Evolutionary conservation across 139 green algal genomes (phyloP).

Genomic region (Volvox africanus): DNA sequence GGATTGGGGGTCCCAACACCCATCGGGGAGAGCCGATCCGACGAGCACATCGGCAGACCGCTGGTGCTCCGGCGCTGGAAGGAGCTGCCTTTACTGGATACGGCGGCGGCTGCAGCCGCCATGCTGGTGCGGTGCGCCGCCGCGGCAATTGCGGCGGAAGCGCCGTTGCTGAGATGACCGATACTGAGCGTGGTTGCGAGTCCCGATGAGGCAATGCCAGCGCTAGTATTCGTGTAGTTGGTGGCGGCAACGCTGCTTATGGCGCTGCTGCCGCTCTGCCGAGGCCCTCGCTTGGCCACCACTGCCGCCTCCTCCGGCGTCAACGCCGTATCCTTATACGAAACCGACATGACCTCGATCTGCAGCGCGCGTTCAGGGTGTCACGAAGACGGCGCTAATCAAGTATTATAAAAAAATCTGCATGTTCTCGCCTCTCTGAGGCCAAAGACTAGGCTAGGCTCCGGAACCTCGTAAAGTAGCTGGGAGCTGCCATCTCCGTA

Average conservation of each 20-base stretch:
- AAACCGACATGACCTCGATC: slow-evolving; percentile 34
- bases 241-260: neutral
- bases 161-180: neutral
- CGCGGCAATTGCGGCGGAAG: neutral
- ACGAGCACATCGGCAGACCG: neutral
- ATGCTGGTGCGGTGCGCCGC: neutral
- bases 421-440: too few species aligned
- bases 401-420: too few species aligned
- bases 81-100: neutral
- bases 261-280: neutral
- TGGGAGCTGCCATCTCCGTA: too few species aligned
- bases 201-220: too few species aligned
- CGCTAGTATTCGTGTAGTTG: neutral
- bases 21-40: neutral
- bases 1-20: neutral
- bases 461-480: too few species aligned
- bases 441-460: too few species aligned
- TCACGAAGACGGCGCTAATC: too few species aligned
- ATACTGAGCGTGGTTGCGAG: too few species aligned
- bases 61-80: neutral
- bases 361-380: neutral
- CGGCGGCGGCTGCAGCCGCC: neutral
- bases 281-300: neutral
- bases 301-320: slow-evolving; percentile 17
- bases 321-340: slow-evolving; percentile 27